These are phyloP conservation scores for Fusarium sp. DNA, from an alignment of 2,329 filamentous ascomycete genomes.

Conservation along the genomic window DNA sequence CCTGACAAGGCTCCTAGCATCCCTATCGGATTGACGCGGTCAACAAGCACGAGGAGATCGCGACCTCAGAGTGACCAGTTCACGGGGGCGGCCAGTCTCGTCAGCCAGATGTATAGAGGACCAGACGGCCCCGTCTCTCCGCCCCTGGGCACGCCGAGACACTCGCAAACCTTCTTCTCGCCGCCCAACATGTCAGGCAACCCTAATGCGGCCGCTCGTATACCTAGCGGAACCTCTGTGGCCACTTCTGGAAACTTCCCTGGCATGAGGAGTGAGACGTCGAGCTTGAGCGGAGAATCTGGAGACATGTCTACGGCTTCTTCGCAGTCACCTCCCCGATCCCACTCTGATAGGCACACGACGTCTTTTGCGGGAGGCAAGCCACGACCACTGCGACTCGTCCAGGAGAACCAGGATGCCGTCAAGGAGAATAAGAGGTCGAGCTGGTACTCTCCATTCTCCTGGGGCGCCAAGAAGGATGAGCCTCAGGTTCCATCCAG, in stretches of 20 bases:
- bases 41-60: slow-evolving; percentile 64
- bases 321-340: slow-evolving; percentile 66
- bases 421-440: slow-evolving; percentile 68
- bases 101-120: slow-evolving; percentile 91
- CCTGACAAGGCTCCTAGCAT: slow-evolving; percentile 82
- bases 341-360: slow-evolving; percentile 65
- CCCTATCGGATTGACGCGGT: slow-evolving; percentile 71
- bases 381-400: slow-evolving; percentile 85
- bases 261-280: slow-evolving; percentile 75
- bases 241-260: slow-evolving; percentile 73
- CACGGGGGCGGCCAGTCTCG: slow-evolving; percentile 74
- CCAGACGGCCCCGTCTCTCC: slow-evolving; percentile 73
- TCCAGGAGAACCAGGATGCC: slow-evolving; percentile 77
- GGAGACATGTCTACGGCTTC: slow-evolving; percentile 61
- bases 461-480: slow-evolving; percentile 62
- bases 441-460: slow-evolving; percentile 74
- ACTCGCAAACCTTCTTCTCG: slow-evolving; percentile 74
- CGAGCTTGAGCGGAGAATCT: slow-evolving; percentile 76
- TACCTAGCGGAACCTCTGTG: slow-evolving; percentile 62
- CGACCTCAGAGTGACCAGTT: slow-evolving; percentile 75
- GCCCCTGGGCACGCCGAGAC: slow-evolving; percentile 67
- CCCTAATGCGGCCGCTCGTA: slow-evolving; percentile 62
- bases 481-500: slow-evolving; percentile 50
- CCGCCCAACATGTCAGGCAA: slow-evolving; percentile 62
- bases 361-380: slow-evolving; percentile 73